Conservation (phyloP, 2,329 filamentous ascomycete species). For the Clonostachys rosea region DNA sequence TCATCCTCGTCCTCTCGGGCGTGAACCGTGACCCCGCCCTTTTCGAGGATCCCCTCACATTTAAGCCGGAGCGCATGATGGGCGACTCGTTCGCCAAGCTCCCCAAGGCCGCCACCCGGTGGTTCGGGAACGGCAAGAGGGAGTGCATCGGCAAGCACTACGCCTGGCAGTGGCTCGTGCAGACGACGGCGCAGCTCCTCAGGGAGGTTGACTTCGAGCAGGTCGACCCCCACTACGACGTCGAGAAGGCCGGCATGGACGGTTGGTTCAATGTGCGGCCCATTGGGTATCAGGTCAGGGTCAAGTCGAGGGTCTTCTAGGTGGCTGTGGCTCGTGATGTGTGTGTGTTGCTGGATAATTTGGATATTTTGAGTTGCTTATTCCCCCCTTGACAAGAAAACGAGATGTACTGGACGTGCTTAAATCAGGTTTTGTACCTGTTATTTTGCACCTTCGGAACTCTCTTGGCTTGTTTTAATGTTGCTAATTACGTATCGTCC, state of each 20-base stretch:
- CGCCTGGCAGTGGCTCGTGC: constrained; percentile 38
- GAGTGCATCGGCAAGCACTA: constrained; percentile 47
- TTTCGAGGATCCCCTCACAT: constrained; percentile 39
- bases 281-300: constrained; percentile 35
- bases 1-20: constrained; percentile 44
- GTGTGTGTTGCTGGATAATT: no score
- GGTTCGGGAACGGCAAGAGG: constrained; percentile 47
- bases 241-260: constrained; percentile 28
- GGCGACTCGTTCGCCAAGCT: constrained; percentile 35
- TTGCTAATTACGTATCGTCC: no score
- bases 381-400: no score
- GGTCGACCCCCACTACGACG: constrained; percentile 28
- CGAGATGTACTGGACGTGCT: no score
- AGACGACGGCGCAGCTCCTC: constrained; percentile 35
- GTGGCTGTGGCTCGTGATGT: not conserved
- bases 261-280: constrained; percentile 50
- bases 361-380: no score
- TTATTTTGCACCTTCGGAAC: no score
- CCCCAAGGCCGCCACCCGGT: constrained; percentile 39
- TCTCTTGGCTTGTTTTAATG: no score
- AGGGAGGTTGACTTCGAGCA: constrained; percentile 39
- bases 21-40: constrained; percentile 43
- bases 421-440: no score
- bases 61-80: constrained; percentile 43
- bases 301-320: constrained; percentile 24